phyloP scores from a whole-genome alignment of 805 yeast species.

The Ogataea zsoltii region DNA sequence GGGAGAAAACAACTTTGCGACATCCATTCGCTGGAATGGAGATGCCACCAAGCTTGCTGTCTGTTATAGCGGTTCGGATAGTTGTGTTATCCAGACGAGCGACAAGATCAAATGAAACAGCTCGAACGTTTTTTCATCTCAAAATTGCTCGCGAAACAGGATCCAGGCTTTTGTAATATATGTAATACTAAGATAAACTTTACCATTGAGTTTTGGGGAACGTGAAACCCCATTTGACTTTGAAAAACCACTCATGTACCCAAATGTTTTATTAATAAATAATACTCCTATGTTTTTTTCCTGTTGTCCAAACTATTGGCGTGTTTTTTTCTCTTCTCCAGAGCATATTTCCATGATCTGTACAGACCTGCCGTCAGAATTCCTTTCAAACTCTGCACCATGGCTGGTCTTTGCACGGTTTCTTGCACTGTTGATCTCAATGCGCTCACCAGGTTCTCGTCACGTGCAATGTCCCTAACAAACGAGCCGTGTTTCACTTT shows the following conservation, averaged over 20 bases:
- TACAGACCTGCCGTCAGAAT: constrained; percentile 80
- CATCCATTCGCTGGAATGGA: constrained; percentile 28
- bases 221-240: too few species aligned
- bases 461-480: constrained; percentile 44
- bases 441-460: constrained; percentile 35
- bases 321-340: constrained; percentile 59
- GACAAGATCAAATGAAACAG: too few species aligned
- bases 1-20: constrained; percentile 17
- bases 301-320: constrained; percentile 6
- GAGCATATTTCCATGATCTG: constrained; percentile 71
- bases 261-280: too few species aligned
- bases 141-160: too few species aligned
- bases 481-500: constrained; percentile 35
- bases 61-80: constrained; percentile 27
- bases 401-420: constrained; percentile 69
- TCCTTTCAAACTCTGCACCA: constrained; percentile 80
- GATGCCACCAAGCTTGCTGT: constrained; percentile 27
- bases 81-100: constrained; percentile 24
- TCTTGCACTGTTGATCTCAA: constrained; percentile 44
- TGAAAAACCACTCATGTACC: too few species aligned
- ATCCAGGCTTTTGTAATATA: constrained; percentile 4
- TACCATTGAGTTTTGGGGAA: too few species aligned
- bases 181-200: constrained; percentile 7
- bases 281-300: background rate
- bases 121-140: too few species aligned